Evolutionary conservation across 306 rosid genomes (phyloP).

Genomic region (Luffa acutangula): DNA sequence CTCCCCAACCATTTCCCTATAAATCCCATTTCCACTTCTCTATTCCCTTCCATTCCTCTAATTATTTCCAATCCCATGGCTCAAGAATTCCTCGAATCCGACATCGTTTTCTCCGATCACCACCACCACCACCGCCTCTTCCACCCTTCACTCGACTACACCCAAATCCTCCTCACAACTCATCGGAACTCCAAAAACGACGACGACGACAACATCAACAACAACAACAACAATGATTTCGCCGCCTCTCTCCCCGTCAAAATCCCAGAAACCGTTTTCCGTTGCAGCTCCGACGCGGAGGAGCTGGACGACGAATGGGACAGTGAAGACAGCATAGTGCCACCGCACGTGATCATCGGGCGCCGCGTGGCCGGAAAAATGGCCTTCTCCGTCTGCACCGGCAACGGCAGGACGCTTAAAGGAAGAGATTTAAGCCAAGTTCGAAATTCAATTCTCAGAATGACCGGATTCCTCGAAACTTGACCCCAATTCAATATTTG

Average conservation of each 20-base stretch:
- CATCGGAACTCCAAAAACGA: background rate
- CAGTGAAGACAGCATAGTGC: constrained; percentile 37
- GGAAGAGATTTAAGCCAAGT: constrained; percentile 83
- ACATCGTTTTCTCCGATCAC: constrained; percentile 46
- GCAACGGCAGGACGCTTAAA: constrained; percentile 78
- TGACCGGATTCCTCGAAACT: constrained; percentile 85
- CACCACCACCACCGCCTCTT: background rate
- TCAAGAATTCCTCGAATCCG: constrained; percentile 60
- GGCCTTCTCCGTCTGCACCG: constrained; percentile 62
- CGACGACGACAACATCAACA: background rate
- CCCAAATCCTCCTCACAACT: background rate
- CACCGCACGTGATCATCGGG: constrained; percentile 64
- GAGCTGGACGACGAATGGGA: constrained; percentile 25
- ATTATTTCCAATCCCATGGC: constrained; percentile 41
- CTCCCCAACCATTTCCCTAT: background rate
- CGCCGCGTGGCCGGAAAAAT: constrained; percentile 54
- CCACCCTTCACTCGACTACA: background rate
- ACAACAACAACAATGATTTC: constrained; percentile 8
- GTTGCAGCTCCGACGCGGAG: background rate
- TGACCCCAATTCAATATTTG: constrained; percentile 4
- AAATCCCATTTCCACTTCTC: constrained; percentile 8
- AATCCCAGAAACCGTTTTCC: constrained; percentile 30
- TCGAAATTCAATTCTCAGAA: constrained; percentile 67
- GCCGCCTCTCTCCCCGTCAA: constrained; percentile 45
- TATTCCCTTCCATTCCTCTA: background rate